These are phyloP conservation scores for Mycena crocata DNA, from an alignment of 768 basidiomycete genomes.

Conservation along the genomic window DNA sequence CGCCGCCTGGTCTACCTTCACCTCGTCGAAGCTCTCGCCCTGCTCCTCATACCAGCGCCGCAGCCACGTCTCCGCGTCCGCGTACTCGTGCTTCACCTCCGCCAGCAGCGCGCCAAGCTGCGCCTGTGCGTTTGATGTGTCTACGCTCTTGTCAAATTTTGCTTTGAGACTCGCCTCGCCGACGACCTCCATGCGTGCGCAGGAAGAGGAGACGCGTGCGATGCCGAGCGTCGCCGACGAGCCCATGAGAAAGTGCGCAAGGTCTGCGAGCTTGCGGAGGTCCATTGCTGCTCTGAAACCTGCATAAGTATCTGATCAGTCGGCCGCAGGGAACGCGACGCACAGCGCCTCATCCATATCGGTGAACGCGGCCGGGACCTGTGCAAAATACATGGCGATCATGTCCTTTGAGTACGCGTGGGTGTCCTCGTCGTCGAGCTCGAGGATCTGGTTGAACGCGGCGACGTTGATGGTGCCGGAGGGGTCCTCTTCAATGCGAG, in stretches of 20 bases:
- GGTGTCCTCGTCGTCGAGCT: conserved; percentile 68
- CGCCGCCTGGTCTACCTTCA: too few relatives aligned
- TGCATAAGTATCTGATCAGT: background rate
- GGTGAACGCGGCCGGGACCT: conserved; percentile 67
- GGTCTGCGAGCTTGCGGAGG: conserved; percentile 61
- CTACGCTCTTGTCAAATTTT: background rate
- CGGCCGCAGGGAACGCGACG: conserved; percentile 41
- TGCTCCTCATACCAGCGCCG: conserved; percentile 38
- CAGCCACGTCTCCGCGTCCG: conserved; percentile 63
- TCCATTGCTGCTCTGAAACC: conserved; percentile 55
- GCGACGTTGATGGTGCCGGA: conserved; percentile 64
- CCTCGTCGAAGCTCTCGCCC: conserved; percentile 15
- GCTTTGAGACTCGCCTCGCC: conserved; percentile 48
- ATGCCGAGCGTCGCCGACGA: conserved; percentile 81
- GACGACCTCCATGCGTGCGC: conserved; percentile 76
- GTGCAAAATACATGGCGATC: conserved; percentile 69
- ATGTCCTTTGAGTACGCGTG: conserved; percentile 67
- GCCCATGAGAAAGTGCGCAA: conserved; percentile 85
- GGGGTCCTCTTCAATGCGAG: background rate
- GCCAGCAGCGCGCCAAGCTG: conserved; percentile 59
- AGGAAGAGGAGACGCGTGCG: conserved; percentile 68
- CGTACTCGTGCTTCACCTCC: conserved; percentile 63
- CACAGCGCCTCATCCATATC: conserved; percentile 71
- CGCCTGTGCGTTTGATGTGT: conserved; percentile 48
- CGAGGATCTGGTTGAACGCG: conserved; percentile 75